A percentile compares a stretch with the other conserved stretches of the same genome.
Evolutionary conservation across 306 rosid species (phyloP).

Genomic region (Prosopis cineraria): DNA sequence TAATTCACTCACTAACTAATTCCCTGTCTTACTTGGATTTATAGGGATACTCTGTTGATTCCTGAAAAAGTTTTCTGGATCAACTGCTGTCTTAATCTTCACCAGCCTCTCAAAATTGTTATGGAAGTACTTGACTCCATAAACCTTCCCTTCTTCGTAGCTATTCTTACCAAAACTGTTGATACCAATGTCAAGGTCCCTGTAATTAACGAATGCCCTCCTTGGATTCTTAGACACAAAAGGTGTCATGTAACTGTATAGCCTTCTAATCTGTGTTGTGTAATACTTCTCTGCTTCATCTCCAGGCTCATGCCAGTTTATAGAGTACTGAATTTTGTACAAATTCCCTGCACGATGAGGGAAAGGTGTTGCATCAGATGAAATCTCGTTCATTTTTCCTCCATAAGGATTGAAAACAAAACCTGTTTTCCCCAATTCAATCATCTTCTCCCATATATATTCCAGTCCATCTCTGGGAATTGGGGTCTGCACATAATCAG

Average conservation of each 20-base stretch:
- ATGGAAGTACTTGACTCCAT: conserved; percentile 64
- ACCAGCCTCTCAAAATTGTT: conserved; percentile 63
- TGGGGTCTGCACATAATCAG: conserved; percentile 44
- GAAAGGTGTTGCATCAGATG: conserved; percentile 58
- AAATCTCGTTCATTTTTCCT: conserved; percentile 45
- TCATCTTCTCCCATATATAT: conserved; percentile 40
- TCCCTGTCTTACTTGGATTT: not conserved
- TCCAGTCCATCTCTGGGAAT: conserved; percentile 40
- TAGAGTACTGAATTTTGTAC: conserved; percentile 68
- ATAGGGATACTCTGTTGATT: conserved; percentile 81
- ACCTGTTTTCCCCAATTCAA: conserved; percentile 40
- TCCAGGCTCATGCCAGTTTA: conserved; percentile 56
- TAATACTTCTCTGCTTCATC: conserved; percentile 19
- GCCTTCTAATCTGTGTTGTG: conserved; percentile 38
- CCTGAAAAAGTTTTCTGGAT: conserved; percentile 71
- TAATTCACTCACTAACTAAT: not conserved
- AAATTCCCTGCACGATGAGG: conserved; percentile 77
- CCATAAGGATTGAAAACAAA: conserved; percentile 53
- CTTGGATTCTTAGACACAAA: conserved; percentile 71
- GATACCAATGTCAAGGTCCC: conserved; percentile 76
- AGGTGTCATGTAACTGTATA: conserved; percentile 65
- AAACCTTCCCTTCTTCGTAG: conserved; percentile 56
- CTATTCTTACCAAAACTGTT: conserved; percentile 43
- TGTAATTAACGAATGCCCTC: conserved; percentile 54
- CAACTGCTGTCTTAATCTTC: conserved; percentile 60